These are phyloP conservation scores for Hericium erinaceus DNA, from an alignment of 768 basidiomycete species.

Conservation along the genomic window DNA sequence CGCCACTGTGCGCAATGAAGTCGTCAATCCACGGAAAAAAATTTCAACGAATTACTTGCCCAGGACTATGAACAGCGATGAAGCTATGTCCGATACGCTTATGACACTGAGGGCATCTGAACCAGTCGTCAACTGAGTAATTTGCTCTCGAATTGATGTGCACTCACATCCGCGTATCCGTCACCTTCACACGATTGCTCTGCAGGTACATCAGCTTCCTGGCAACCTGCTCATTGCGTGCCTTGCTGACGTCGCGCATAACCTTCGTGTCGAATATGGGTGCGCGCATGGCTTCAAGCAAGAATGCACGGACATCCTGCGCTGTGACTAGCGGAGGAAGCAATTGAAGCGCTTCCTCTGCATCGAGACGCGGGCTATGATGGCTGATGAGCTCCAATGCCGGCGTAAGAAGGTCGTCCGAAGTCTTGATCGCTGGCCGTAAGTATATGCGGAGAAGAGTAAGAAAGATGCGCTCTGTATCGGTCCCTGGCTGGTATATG, in stretches of 20 bases:
- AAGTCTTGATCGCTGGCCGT: conserved; percentile 46
- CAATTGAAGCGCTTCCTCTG: conserved; percentile 73
- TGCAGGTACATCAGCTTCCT: conserved; percentile 68
- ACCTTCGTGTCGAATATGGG: conserved; percentile 65
- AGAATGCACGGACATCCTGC: conserved; percentile 67
- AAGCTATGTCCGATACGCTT: conserved; percentile 15
- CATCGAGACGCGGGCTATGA: conserved; percentile 75
- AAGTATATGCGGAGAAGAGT: conserved; percentile 84
- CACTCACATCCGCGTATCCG: conserved; percentile 86
- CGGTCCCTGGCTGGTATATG: conserved; percentile 50
- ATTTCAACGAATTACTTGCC: conserved; percentile 1
- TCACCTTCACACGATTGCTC: conserved; percentile 75
- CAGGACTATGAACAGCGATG: conserved; percentile 13
- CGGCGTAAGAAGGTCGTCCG: conserved; percentile 57
- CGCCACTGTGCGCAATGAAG: conserved; percentile 47
- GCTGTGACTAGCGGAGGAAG: conserved; percentile 87
- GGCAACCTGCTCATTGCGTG: conserved; percentile 72
- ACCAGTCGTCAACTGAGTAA: neutral
- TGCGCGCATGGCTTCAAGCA: conserved; percentile 58
- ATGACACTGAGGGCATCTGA: conserved; percentile 14
- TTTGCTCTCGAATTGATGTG: conserved; percentile 1
- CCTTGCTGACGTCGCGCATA: conserved; percentile 58
- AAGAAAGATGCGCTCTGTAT: conserved; percentile 64
- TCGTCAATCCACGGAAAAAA: neutral
- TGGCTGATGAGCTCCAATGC: conserved; percentile 84